Evolutionary conservation across 306 rosid genomes (phyloP).

Genomic region (Quillaja saponaria): DNA sequence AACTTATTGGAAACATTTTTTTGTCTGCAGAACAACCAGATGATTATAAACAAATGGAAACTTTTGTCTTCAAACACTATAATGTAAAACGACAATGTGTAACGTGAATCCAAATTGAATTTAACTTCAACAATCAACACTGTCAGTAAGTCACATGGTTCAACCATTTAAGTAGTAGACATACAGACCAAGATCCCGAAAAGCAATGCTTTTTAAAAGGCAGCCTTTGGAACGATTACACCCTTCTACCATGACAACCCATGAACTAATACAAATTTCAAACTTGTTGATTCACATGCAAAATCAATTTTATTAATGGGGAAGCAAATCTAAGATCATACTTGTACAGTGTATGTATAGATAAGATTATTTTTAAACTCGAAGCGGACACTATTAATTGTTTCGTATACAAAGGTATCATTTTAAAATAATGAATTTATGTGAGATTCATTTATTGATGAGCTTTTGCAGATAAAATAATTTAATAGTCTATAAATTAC

Average conservation of each 20-base stretch:
- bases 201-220: conserved; percentile 24
- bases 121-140: conserved; percentile 26
- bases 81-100: conserved; percentile 19
- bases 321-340: conserved; percentile 19
- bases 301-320: neutral
- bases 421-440: no score
- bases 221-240: conserved; percentile 21
- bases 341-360: no score
- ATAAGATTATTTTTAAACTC: no score
- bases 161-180: conserved; percentile 12
- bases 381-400: no score
- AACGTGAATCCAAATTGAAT: conserved; percentile 4
- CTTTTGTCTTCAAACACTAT: neutral
- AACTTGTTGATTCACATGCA: conserved; percentile 2
- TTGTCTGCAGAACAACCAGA: no score
- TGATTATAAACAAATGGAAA: no score
- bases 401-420: no score
- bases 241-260: conserved; percentile 7
- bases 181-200: conserved; percentile 35
- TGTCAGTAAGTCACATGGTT: conserved; percentile 35
- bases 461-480: no score
- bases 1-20: no score
- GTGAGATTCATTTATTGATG: no score
- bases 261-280: neutral
- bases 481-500: no score